phyloP scores from a whole-genome alignment of 768 basidiomycete genomes.

The Porphyrellus cyaneotinctus region DNA sequence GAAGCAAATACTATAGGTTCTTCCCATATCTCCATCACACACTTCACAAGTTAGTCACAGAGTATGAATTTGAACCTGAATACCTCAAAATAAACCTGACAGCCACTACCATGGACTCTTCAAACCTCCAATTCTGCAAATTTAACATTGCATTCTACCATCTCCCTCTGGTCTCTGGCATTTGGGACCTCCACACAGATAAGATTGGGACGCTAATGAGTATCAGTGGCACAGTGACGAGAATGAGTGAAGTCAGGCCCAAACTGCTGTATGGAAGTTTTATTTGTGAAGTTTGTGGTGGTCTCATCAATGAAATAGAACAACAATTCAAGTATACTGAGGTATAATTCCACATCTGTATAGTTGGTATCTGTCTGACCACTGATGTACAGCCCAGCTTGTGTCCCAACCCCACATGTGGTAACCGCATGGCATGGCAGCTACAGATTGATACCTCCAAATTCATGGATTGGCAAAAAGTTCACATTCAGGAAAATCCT shows the following conservation, averaged over 20 bases:
- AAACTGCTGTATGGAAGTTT: slow-evolving; percentile 93
- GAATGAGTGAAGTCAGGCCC: slow-evolving; percentile 95
- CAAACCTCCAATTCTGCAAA: slow-evolving; percentile 86
- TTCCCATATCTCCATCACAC: slow-evolving; percentile 91
- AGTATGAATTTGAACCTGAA: slow-evolving; percentile 87
- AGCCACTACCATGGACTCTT: slow-evolving; percentile 79
- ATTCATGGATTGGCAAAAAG: slow-evolving; percentile 99
- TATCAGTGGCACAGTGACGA: slow-evolving; percentile 95
- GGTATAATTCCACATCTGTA: slow-evolving; percentile 37
- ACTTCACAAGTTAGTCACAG: slow-evolving; percentile 81
- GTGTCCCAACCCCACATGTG: slow-evolving; percentile 93
- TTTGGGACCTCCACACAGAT: slow-evolving; percentile 88
- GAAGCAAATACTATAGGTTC: slow-evolving; percentile 95
- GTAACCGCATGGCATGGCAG: slow-evolving; percentile 87
- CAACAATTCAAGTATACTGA: slow-evolving; percentile 99
- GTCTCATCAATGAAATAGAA: slow-evolving; percentile 87
- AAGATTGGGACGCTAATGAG: slow-evolving; percentile 92
- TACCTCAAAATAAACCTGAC: slow-evolving; percentile 94
- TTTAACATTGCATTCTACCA: slow-evolving; percentile 96
- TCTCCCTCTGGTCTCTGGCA: slow-evolving; percentile 89
- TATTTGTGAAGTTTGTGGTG: slow-evolving; percentile 84
- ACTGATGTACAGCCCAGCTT: slow-evolving; percentile 63
- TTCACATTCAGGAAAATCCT: slow-evolving; percentile 97
- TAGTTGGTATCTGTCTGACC: slow-evolving; percentile 6
- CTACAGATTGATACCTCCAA: slow-evolving; percentile 94